Percentiles rank a stretch among this genome's conserved stretches.
phyloP scores from a whole-genome alignment of 2,329 filamentous ascomycete species.

The Pezicula rhizophila region DNA sequence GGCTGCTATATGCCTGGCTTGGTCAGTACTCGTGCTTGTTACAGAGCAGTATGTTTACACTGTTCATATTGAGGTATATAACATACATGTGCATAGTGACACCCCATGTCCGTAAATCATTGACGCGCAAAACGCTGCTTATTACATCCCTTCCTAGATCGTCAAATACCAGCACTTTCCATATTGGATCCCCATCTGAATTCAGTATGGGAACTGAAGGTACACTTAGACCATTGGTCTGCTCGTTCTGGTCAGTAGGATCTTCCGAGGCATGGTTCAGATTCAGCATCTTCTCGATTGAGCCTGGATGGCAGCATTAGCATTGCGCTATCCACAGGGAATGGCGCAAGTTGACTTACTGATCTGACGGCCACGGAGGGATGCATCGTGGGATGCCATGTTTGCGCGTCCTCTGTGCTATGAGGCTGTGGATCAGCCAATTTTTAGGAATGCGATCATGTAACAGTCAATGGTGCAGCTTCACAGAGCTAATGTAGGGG shows the following conservation, averaged over 20 bases:
- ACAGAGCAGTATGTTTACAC: neutral
- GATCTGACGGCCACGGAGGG: conserved; percentile 67
- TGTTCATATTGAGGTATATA: neutral
- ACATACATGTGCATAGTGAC: conserved; percentile 89
- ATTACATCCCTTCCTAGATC: conserved; percentile 88
- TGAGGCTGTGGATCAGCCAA: conserved; percentile 28
- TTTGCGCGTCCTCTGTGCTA: conserved; percentile 15
- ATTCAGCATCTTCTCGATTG: conserved; percentile 93
- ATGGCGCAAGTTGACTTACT: conserved; percentile 40
- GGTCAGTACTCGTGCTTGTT: conserved; percentile 16
- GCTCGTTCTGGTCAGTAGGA: conserved; percentile 45
- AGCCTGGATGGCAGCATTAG: conserved; percentile 47
- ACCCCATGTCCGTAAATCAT: conserved; percentile 87
- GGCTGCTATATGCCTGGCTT: conserved; percentile 67
- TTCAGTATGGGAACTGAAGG: conserved; percentile 76
- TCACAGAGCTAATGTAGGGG: neutral
- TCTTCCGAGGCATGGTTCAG: conserved; percentile 68
- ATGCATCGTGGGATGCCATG: conserved; percentile 51
- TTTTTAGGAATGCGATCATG: conserved; percentile 18
- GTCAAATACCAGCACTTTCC: conserved; percentile 97
- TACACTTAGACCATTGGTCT: conserved; percentile 54
- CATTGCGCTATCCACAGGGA: conserved; percentile 8
- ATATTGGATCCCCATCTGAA: conserved; percentile 85
- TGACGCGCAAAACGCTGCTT: conserved; percentile 90
- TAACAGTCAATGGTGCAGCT: conserved; percentile 9